phyloP scores from a whole-genome alignment of 75 land plant species.

The Picea sitchensis region DNA sequence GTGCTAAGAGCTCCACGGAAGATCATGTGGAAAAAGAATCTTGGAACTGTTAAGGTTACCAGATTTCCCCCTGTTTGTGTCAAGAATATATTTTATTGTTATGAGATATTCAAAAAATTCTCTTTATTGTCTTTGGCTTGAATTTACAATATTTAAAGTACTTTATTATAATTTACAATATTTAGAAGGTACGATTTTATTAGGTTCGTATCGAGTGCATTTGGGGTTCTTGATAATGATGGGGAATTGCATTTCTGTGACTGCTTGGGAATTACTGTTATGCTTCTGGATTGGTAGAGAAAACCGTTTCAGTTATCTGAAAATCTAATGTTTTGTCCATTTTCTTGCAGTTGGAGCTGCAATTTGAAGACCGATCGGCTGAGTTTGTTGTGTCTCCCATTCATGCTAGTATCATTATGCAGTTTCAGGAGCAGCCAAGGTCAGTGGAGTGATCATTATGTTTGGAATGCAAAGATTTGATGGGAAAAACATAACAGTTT shows the following conservation, averaged over 20 bases:
- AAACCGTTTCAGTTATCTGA: neutral
- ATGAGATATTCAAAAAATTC: neutral
- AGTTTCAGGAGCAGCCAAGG: constrained; percentile 81
- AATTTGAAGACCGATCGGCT: constrained; percentile 79
- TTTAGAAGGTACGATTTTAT: neutral
- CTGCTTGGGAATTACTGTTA: neutral
- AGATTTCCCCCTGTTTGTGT: neutral
- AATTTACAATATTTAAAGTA: neutral
- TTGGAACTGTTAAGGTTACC: constrained; percentile 90
- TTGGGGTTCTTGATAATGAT: neutral
- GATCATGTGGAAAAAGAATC: constrained; percentile 91
- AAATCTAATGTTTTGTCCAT: neutral
- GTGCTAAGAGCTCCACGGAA: constrained; percentile 91
- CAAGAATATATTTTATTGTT: neutral
- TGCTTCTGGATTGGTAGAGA: constrained; percentile 3
- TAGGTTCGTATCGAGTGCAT: neutral
- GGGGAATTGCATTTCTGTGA: neutral
- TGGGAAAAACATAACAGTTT: neutral
- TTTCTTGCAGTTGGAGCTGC: constrained; percentile 70
- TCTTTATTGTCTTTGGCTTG: neutral
- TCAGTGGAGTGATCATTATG: constrained; percentile 14
- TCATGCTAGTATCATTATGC: constrained; percentile 90
- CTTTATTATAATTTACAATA: neutral
- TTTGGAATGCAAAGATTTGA: neutral
- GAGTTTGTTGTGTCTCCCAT: constrained; percentile 83